Percentiles rank a stretch among this genome's conserved stretches.
These are phyloP conservation scores for Ananas comosus DNA, from an alignment of 176 grass and related monocot species.

Conservation along the genomic window DNA sequence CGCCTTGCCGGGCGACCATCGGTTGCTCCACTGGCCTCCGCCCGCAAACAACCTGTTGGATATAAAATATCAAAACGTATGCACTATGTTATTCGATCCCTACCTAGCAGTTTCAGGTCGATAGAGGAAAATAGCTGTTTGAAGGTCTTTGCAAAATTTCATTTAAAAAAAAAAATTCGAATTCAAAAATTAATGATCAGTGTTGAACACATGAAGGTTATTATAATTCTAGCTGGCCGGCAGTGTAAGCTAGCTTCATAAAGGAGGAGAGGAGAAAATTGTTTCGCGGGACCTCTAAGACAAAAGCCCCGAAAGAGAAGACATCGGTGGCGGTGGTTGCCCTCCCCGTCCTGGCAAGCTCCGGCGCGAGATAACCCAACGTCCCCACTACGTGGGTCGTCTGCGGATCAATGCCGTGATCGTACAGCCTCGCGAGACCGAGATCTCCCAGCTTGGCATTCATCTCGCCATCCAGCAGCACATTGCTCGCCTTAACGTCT, in stretches of 20 bases:
- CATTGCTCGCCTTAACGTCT: slow-evolving; percentile 61
- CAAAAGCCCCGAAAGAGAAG: slow-evolving; percentile 40
- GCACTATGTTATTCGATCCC: too few species aligned
- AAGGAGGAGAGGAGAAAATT: too few species aligned
- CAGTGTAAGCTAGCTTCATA: too few species aligned
- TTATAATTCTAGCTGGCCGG: too few species aligned
- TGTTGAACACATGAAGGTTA: too few species aligned
- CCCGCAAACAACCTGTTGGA: slow-evolving; percentile 18
- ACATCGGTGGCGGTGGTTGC: slow-evolving; percentile 42
- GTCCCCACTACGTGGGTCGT: slow-evolving; percentile 46
- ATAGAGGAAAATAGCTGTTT: too few species aligned
- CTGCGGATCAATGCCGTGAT: slow-evolving; percentile 36
- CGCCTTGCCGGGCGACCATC: neutral
- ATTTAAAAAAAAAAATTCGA: too few species aligned
- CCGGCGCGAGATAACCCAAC: slow-evolving; percentile 55
- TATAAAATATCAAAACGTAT: too few species aligned
- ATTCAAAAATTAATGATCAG: too few species aligned
- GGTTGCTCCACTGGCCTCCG: slow-evolving; percentile 33
- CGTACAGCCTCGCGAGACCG: slow-evolving; percentile 52
- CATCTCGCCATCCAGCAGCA: slow-evolving; percentile 40
- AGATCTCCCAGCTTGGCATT: slow-evolving; percentile 48
- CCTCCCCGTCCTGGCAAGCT: slow-evolving; percentile 30
- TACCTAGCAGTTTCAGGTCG: too few species aligned
- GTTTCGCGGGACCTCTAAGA: slow-evolving; percentile 17
- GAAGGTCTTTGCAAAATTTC: too few species aligned